Conservation (phyloP, 202 grass and related monocot species). For the Carex arenaria region DNA sequence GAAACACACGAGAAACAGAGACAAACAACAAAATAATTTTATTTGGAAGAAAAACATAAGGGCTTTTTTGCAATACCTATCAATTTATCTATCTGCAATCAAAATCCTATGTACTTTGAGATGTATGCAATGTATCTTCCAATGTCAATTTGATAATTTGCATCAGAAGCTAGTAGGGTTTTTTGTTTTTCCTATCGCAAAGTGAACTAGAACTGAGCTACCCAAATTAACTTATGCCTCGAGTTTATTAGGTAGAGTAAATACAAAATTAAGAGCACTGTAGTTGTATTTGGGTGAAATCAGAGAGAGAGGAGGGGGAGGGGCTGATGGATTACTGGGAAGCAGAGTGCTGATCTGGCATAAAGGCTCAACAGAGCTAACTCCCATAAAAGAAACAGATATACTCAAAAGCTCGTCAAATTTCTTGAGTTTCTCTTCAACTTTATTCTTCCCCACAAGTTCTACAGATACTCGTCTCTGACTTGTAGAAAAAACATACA, state of each 20-base stretch:
- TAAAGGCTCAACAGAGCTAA: conserved; percentile 44
- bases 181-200: neutral
- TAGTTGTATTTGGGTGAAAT: neutral
- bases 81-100: neutral
- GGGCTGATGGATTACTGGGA: conserved; percentile 44
- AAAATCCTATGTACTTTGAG: no score
- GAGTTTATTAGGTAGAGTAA: neutral
- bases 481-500: conserved; percentile 89
- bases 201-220: neutral
- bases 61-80: neutral
- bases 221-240: neutral
- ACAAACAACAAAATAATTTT: neutral
- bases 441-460: conserved; percentile 70
- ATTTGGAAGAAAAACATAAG: neutral
- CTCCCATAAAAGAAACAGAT: conserved; percentile 73
- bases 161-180: neutral
- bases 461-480: conserved; percentile 74
- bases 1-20: neutral
- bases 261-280: neutral
- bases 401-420: conserved; percentile 50
- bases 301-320: neutral
- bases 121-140: neutral
- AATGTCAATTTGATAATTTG: neutral
- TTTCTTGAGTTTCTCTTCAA: conserved; percentile 83
- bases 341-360: conserved; percentile 53